Percentiles rank a stretch among this genome's conserved stretches.
Conservation (phyloP, 495 filamentous ascomycete genomes). For the Entonaema liquescens region DNA sequence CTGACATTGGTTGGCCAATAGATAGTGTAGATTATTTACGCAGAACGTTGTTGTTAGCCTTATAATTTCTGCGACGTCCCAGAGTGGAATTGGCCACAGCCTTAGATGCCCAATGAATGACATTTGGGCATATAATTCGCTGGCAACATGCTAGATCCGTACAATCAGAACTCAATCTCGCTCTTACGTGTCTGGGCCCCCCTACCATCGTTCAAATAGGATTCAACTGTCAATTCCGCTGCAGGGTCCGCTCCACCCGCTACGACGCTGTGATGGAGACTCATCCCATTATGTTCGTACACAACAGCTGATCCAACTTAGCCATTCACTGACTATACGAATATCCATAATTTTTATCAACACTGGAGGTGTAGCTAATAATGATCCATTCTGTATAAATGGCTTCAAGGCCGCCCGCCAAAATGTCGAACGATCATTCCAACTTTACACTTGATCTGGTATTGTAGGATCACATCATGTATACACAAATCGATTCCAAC, state of each 20-base stretch:
- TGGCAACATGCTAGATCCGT: conserved; percentile 11
- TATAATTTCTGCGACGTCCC: not conserved
- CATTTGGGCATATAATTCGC: conserved; percentile 7
- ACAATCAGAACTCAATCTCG: conserved; percentile 13
- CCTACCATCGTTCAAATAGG: conserved; percentile 26
- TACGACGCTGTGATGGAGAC: conserved; percentile 11
- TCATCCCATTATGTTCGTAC: conserved; percentile 23
- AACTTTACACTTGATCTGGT: conserved; percentile 8
- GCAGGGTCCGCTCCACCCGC: conserved; percentile 21
- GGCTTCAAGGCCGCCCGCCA: conserved; percentile 6
- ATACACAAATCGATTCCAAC: conserved; percentile 34
- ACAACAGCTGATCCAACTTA: conserved; percentile 23
- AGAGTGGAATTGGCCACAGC: conserved; percentile 1
- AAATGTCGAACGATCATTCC: not conserved
- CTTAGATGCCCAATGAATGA: conserved; percentile 5
- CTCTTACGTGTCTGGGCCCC: conserved; percentile 18
- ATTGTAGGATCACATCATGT: conserved; percentile 1
- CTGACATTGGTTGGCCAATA: not conserved
- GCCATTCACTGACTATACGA: conserved; percentile 20
- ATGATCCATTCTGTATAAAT: conserved; percentile 22
- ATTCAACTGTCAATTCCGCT: conserved; percentile 19
- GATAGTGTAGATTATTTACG: not conserved
- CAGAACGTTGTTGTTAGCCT: not conserved
- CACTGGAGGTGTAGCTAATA: not conserved
- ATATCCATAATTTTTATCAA: conserved; percentile 4